A percentile compares a stretch with the other conserved stretches of the same genome.
Evolutionary conservation across 768 basidiomycete species (phyloP).

Genomic region (Suillus bovinus): DNA sequence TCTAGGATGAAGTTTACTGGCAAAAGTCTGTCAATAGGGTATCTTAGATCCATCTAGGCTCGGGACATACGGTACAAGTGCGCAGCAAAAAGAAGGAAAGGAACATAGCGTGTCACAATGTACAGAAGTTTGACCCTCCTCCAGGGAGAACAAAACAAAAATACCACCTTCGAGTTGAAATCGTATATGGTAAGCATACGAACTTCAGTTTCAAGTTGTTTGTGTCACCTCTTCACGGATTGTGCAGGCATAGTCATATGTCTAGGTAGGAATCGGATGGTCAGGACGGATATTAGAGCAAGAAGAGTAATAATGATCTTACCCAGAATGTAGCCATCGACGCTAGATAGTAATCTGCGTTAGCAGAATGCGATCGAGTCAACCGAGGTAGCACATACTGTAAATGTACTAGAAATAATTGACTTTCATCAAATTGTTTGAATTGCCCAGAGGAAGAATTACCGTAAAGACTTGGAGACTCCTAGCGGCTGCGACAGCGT

Average conservation of each 20-base stretch:
- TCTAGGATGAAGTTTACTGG: slow-evolving; percentile 1
- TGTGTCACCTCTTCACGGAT: slow-evolving; percentile 3
- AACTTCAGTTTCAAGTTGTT: not conserved
- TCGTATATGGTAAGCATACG: not conserved
- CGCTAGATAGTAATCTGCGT: not conserved
- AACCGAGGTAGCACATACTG: not conserved
- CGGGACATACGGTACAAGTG: slow-evolving; percentile 9
- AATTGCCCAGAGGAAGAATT: not conserved
- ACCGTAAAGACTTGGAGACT: slow-evolving; percentile 5
- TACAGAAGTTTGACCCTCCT: slow-evolving; percentile 6
- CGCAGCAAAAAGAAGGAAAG: slow-evolving; percentile 6
- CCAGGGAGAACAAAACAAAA: slow-evolving; percentile 8
- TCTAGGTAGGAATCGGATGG: not conserved
- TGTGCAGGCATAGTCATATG: slow-evolving; percentile 7
- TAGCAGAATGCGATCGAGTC: not conserved
- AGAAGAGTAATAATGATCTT: not conserved
- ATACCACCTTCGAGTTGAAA: not conserved
- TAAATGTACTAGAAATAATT: not conserved
- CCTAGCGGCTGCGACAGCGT: slow-evolving; percentile 2
- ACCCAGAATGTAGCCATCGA: slow-evolving; percentile 14
- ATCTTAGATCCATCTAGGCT: too few species aligned
- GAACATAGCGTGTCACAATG: slow-evolving; percentile 6
- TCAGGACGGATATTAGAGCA: not conserved
- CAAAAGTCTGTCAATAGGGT: not conserved
- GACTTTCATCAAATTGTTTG: not conserved